Conservation (phyloP, 208 protist species). For the Herpetomonas samuelpessoai region DNA sequence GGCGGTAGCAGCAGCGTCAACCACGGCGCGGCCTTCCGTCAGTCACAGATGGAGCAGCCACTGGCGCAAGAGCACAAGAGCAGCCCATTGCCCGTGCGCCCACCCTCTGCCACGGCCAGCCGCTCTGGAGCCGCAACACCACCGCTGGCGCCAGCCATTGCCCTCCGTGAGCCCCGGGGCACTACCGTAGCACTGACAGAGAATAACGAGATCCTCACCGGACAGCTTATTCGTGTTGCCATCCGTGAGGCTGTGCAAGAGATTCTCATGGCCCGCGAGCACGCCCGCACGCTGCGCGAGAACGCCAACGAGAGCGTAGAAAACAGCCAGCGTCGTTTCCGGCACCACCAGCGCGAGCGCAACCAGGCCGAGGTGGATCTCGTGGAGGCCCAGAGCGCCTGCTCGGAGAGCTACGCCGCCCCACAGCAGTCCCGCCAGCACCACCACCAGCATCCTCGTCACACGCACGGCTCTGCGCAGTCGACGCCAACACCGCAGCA, state of each 20-base stretch:
- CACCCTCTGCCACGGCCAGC: not conserved
- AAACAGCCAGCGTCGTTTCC: slow-evolving; percentile 33
- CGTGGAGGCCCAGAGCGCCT: slow-evolving; percentile 13
- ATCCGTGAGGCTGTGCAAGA: slow-evolving; percentile 67
- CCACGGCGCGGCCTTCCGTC: not conserved
- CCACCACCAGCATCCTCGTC: too few relatives aligned
- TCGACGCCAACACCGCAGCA: slow-evolving; percentile 2
- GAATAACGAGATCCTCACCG: not conserved
- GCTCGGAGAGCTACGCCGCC: not conserved
- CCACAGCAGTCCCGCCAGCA: not conserved
- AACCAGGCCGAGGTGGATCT: slow-evolving; percentile 21
- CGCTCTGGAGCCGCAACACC: too few relatives aligned
- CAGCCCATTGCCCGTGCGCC: not conserved
- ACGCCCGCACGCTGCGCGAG: slow-evolving; percentile 29
- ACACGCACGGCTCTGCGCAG: not conserved
- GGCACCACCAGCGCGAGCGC: slow-evolving; percentile 22
- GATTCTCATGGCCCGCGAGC: slow-evolving; percentile 40
- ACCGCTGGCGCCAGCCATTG: too few relatives aligned
- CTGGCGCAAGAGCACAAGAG: slow-evolving; percentile 1
- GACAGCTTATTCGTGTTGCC: slow-evolving; percentile 37
- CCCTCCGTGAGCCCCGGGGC: too few relatives aligned
- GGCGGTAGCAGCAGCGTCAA: too few relatives aligned
- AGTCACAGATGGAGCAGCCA: slow-evolving; percentile 1
- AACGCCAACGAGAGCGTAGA: slow-evolving; percentile 27
- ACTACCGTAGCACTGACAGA: not conserved